Percentiles rank a stretch among this genome's conserved stretches.
These are phyloP conservation scores for Psidium friedrichsthalianum DNA, from an alignment of 345 rosid genomes.

Conservation along the genomic window DNA sequence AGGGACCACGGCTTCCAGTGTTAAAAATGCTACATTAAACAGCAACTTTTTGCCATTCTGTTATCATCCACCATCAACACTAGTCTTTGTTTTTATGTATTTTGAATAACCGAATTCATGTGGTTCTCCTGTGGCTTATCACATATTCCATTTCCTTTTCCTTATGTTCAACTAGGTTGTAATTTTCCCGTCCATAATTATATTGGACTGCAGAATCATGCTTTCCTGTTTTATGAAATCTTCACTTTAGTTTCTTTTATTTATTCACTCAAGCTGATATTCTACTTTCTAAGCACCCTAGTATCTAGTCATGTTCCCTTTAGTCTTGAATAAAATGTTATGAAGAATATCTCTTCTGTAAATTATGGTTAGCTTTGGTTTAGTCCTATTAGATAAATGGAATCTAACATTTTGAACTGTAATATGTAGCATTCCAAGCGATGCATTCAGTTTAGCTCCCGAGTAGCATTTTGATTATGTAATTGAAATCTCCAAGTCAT, in stretches of 20 bases:
- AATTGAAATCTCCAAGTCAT: background rate
- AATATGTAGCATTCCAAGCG: no score
- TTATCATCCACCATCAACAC: no score
- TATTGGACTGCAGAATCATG: background rate
- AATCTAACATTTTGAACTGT: background rate
- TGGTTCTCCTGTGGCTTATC: background rate
- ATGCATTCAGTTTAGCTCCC: no score
- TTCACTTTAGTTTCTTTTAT: background rate
- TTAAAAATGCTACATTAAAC: no score
- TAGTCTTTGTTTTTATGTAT: background rate
- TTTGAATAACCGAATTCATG: background rate
- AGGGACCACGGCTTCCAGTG: background rate
- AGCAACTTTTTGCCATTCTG: no score
- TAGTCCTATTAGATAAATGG: background rate
- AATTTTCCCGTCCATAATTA: background rate
- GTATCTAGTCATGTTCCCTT: background rate
- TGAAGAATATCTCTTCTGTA: background rate
- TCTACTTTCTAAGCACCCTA: background rate
- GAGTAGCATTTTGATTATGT: background rate
- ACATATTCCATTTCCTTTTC: background rate
- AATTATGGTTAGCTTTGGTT: background rate
- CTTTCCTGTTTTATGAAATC: background rate
- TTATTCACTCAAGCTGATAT: background rate
- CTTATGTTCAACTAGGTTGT: background rate
- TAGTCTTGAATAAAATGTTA: background rate